A percentile compares a stretch with the other conserved stretches of the same genome.
These are phyloP conservation scores for Aureobasidium sp. DNA, from an alignment of 2,329 filamentous ascomycete species.

Conservation along the genomic window DNA sequence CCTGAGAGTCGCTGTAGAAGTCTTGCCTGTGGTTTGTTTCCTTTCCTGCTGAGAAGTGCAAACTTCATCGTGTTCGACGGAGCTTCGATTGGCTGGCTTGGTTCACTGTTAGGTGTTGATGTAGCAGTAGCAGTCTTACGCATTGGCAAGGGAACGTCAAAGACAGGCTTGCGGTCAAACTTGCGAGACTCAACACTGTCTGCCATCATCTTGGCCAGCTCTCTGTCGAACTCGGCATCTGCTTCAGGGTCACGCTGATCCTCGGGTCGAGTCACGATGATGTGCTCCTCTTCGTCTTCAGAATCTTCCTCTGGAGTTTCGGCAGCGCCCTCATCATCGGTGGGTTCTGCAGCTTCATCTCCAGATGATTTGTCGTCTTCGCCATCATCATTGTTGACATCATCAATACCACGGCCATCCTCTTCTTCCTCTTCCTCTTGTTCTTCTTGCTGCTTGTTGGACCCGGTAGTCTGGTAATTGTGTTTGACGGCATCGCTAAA, in stretches of 20 bases:
- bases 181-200: slow-evolving; percentile 94
- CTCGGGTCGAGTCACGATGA: slow-evolving; percentile 84
- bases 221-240: slow-evolving; percentile 94
- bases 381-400: slow-evolving; percentile 50
- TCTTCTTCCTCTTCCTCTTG: slow-evolving; percentile 61
- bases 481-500: slow-evolving; percentile 85
- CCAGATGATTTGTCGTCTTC: slow-evolving; percentile 50
- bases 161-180: slow-evolving; percentile 87
- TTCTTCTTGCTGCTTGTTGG: slow-evolving; percentile 13
- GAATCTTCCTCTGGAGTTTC: slow-evolving; percentile 58
- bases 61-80: slow-evolving; percentile 76
- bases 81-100: slow-evolving; percentile 32
- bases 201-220: slow-evolving; percentile 97
- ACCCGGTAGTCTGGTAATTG: slow-evolving; percentile 66
- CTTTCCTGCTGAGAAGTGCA: slow-evolving; percentile 88
- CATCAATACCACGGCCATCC: slow-evolving; percentile 48
- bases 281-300: slow-evolving; percentile 73
- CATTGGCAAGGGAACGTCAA: slow-evolving; percentile 96
- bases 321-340: slow-evolving; percentile 38
- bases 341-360: slow-evolving; percentile 41
- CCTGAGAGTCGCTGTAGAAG: neutral
- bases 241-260: slow-evolving; percentile 87
- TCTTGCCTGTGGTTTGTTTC: slow-evolving; percentile 83
- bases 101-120: slow-evolving; percentile 35
- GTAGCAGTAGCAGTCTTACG: slow-evolving; percentile 36